phyloP scores from a whole-genome alignment of 352 stramenopile species.

The Albugo candida region DNA sequence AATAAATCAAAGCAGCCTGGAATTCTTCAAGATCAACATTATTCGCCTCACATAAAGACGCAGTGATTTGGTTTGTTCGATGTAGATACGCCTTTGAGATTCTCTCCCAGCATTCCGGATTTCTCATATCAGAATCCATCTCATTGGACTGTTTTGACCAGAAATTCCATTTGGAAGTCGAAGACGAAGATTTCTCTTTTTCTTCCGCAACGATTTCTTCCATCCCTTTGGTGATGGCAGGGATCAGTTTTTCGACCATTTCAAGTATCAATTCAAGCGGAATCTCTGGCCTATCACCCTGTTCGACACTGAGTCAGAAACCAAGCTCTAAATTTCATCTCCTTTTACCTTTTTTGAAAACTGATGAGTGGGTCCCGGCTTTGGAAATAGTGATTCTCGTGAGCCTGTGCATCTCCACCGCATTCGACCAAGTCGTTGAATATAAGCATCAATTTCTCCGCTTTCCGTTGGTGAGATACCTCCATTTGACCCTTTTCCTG shows the following conservation, averaged over 20 bases:
- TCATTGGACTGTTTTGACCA: no score
- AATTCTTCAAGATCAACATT: slow-evolving; percentile 47
- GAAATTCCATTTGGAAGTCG: slow-evolving; percentile 1
- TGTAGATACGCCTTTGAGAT: slow-evolving; percentile 50
- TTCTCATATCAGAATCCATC: no score
- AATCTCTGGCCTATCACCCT: slow-evolving; percentile 38
- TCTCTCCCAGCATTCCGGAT: slow-evolving; percentile 21
- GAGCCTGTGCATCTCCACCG: slow-evolving; percentile 66
- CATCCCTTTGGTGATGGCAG: slow-evolving; percentile 50
- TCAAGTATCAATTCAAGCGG: slow-evolving; percentile 26
- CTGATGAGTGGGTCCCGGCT: not conserved
- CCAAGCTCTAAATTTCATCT: not conserved
- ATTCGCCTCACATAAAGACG: slow-evolving; percentile 23
- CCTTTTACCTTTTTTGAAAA: no score
- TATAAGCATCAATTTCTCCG: slow-evolving; percentile 48
- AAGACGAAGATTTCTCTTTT: slow-evolving; percentile 12
- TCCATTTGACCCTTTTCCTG: slow-evolving; percentile 21
- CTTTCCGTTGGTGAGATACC: slow-evolving; percentile 41
- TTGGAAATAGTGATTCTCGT: slow-evolving; percentile 41
- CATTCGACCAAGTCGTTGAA: slow-evolving; percentile 44
- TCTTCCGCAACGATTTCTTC: slow-evolving; percentile 24
- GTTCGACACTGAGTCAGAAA: not conserved
- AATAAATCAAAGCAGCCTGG: slow-evolving; percentile 54
- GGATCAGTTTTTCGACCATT: slow-evolving; percentile 58
- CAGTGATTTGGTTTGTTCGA: slow-evolving; percentile 34